Evolutionary conservation across 2,329 filamentous ascomycete genomes (phyloP).

Genomic region (Orbilia javanica): DNA sequence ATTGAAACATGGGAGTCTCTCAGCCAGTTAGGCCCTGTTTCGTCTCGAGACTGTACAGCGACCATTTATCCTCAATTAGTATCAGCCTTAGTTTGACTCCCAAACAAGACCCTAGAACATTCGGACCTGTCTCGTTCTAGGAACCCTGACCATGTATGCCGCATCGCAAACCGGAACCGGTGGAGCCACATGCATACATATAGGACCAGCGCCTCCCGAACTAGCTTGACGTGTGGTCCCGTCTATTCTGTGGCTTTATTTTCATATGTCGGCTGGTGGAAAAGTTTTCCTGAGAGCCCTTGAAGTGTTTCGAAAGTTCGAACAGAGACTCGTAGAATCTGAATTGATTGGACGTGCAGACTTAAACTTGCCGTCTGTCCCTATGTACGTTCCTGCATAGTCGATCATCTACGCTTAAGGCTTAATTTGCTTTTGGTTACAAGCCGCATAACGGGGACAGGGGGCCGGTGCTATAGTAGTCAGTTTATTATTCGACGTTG

Average conservation of each 20-base stretch:
- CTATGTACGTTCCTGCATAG: conserved; percentile 11
- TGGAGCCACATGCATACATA: conserved; percentile 20
- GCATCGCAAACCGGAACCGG: conserved; percentile 49
- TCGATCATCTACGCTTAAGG: neutral
- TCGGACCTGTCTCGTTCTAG: too few relatives aligned
- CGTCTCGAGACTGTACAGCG: neutral
- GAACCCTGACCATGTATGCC: conserved; percentile 36
- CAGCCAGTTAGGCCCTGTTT: conserved; percentile 14
- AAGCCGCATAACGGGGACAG: neutral
- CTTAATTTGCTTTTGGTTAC: conserved; percentile 1
- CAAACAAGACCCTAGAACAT: neutral
- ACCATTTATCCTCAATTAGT: neutral
- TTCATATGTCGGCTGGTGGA: neutral
- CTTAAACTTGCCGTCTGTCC: neutral
- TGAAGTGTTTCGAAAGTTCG: neutral
- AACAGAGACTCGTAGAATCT: neutral
- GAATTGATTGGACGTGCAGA: neutral
- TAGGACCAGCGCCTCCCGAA: conserved; percentile 11
- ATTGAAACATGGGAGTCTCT: neutral
- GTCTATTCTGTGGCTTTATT: neutral
- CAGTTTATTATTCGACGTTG: neutral
- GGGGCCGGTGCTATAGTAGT: neutral
- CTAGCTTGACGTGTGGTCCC: conserved; percentile 10
- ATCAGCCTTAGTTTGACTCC: neutral
- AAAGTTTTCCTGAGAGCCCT: neutral